phyloP scores from a whole-genome alignment of 2,329 filamentous ascomycete genomes.

The Cladosporium sp. region DNA sequence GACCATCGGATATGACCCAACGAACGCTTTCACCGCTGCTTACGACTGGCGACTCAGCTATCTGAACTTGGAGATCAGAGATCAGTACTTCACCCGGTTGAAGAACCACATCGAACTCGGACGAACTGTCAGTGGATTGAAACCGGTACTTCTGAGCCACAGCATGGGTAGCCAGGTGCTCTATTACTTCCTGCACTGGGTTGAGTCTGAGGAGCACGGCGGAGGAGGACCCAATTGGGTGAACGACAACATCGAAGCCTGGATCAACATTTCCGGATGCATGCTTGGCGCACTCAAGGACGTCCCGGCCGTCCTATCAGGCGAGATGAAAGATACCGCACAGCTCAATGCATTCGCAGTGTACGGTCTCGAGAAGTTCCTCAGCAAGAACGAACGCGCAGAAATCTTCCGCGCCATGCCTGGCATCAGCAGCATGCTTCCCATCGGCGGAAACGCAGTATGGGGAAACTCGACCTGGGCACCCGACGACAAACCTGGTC shows the following conservation, averaged over 20 bases:
- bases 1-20: conserved; percentile 92
- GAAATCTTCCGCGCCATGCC: conserved; percentile 97
- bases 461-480: conserved; percentile 89
- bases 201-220: conserved; percentile 71
- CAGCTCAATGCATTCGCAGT: conserved; percentile 95
- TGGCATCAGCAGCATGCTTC: conserved; percentile 92
- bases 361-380: conserved; percentile 92
- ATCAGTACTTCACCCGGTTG: conserved; percentile 88
- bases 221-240: conserved; percentile 84
- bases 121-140: conserved; percentile 65
- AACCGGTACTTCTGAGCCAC: conserved; percentile 83
- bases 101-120: conserved; percentile 88
- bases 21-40: conserved; percentile 61
- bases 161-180: conserved; percentile 97
- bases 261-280: conserved; percentile 97
- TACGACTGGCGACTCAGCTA: conserved; percentile 95
- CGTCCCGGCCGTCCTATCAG: conserved; percentile 81
- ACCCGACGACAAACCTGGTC: conserved; percentile 75
- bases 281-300: conserved; percentile 95
- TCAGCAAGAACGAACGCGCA: conserved; percentile 82
- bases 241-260: conserved; percentile 80
- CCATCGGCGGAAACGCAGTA: conserved; percentile 86
- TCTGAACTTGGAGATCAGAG: conserved; percentile 78
- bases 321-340: conserved; percentile 97
- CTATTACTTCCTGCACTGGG: conserved; percentile 79